Base-by-base conservation (phyloP, 2,329 filamentous ascomycete genomes). In the Reticulascus tulasneorum region DNA sequence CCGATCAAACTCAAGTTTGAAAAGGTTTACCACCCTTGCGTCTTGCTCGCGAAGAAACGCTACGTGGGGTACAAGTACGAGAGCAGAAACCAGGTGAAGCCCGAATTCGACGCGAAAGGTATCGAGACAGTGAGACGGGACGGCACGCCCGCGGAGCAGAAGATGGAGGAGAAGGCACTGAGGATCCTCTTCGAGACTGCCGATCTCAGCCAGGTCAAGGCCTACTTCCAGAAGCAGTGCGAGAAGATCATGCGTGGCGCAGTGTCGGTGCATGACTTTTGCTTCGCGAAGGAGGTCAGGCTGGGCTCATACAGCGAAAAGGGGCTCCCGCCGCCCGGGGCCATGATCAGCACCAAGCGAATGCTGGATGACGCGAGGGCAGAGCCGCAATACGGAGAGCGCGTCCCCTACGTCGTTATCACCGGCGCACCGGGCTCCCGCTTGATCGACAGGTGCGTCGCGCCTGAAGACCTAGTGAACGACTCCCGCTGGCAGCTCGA, bases 21-120 rank as follows among this genome's bases (percentile, higher is more conserved):
- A 58, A 98, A 98, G 51, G 91, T 98, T 2, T 98, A 98, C 60
- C 86, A 94, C 46, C 93, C 94, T 0, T 97, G 91, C 55, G 81
- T 97, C 0, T 73, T 98, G 5, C 74, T 98, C 1, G 89, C 94
- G 13, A 98, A 98, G 67, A 98, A 98, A 57, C 84, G 93, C 37
- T 98, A 98, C 51, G 94, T 97, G 5, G 94, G 94, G 6, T 96
- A 95, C 71, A 96, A 95, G 58, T 98, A 94, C 63, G 93, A 98
- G 55, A 77, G 72, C 47, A 77, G 75, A 23, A 69, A 75, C 12
- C 93, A 98, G 55, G 66, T 59, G 8, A 79, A 82, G 47, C 91
- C 93, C 1, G 86, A 94, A 2, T 97, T 97, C 47, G 94, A 98
- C 56, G 94, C 93, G 38, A 98, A 98, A 60, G 93, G 94, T 20